These are phyloP conservation scores for Castanea crenata DNA, from an alignment of 306 rosid genomes.

Conservation along the genomic window DNA sequence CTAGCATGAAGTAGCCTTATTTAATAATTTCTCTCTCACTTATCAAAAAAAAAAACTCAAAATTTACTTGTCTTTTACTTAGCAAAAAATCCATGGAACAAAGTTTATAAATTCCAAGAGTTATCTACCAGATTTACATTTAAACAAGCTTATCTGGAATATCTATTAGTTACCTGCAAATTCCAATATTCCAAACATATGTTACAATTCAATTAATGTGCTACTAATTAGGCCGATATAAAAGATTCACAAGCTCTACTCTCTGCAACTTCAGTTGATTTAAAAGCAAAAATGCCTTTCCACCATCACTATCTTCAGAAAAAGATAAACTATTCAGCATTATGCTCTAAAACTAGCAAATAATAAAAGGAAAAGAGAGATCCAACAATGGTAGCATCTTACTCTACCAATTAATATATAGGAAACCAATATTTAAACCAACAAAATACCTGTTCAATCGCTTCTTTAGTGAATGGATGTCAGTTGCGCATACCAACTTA, in stretches of 20 bases:
- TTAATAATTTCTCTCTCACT: too few relatives aligned
- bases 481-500: slow-evolving; percentile 97
- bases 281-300: not conserved
- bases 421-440: slow-evolving; percentile 1
- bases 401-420: not conserved
- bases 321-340: slow-evolving; percentile 13
- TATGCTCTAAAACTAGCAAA: not conserved
- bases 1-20: too few relatives aligned
- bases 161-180: too few relatives aligned
- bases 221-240: too few relatives aligned
- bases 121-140: too few relatives aligned
- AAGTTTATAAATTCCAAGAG: too few relatives aligned
- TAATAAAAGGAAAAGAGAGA: not conserved
- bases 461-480: slow-evolving; percentile 97
- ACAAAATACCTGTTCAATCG: slow-evolving; percentile 62
- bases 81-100: too few relatives aligned
- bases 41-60: too few relatives aligned
- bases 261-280: not conserved
- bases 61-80: too few relatives aligned
- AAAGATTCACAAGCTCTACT: not conserved
- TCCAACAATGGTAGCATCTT: slow-evolving; percentile 5
- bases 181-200: too few relatives aligned
- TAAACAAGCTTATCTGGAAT: too few relatives aligned
- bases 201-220: not conserved
- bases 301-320: not conserved